Percentiles rank a stretch among this genome's conserved stretches.
Conservation (phyloP, 2,329 filamentous ascomycete species). For the Celoporthe dispersa region DNA sequence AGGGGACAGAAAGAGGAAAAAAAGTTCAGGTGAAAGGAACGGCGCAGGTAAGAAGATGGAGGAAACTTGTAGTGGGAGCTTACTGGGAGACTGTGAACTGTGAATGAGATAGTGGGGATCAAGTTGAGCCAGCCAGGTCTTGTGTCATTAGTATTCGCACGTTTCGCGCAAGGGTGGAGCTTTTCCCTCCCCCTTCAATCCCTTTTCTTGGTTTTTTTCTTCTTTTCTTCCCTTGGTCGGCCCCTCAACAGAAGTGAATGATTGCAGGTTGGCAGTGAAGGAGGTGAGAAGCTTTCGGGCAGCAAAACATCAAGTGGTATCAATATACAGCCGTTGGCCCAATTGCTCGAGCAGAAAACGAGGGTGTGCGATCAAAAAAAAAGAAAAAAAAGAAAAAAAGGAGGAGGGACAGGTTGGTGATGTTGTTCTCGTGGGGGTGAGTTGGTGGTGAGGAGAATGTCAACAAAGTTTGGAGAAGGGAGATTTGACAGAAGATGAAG, state of each 20-base stretch:
- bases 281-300: background rate
- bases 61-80: background rate
- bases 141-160: background rate
- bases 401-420: slow-evolving; percentile 26
- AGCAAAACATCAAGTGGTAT: slow-evolving; percentile 26
- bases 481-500: background rate
- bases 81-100: background rate
- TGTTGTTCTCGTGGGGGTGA: slow-evolving; percentile 18
- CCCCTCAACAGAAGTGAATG: background rate
- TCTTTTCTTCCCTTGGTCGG: too few relatives aligned
- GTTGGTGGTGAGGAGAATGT: background rate
- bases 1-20: background rate
- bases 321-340: slow-evolving; percentile 22
- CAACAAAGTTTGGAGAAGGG: background rate
- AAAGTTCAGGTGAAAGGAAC: background rate
- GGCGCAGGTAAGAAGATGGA: background rate
- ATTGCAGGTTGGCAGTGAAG: background rate
- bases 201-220: background rate
- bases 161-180: background rate
- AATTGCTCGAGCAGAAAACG: slow-evolving; percentile 9
- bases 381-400: background rate
- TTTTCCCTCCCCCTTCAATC: background rate
- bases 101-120: background rate
- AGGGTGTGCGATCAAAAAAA: slow-evolving; percentile 27
- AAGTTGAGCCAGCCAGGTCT: background rate